Conservation (phyloP, 2,329 filamentous ascomycete genomes). For the Rugonectria rugulosa region DNA sequence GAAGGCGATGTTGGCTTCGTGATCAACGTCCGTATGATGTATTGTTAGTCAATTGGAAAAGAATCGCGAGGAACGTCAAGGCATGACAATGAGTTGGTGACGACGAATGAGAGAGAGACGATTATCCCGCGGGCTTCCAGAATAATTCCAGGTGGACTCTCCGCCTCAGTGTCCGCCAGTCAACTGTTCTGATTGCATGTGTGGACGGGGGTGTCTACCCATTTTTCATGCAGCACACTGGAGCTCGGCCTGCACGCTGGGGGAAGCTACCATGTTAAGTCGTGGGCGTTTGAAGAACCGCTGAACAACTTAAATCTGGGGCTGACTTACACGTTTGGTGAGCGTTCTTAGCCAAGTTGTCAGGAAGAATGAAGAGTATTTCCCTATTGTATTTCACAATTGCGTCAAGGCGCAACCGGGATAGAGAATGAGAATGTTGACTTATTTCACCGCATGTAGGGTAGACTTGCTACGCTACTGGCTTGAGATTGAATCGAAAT, state of each 20-base stretch:
- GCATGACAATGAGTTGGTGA: no score
- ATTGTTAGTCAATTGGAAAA: conserved; percentile 20
- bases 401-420: not conserved
- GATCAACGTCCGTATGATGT: conserved; percentile 20
- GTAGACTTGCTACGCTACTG: not conserved
- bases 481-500: not conserved
- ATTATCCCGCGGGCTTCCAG: conserved; percentile 35
- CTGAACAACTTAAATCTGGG: conserved; percentile 1
- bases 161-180: conserved; percentile 14
- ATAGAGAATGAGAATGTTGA: not conserved
- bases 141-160: conserved; percentile 36
- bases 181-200: conserved; percentile 24
- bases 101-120: no score
- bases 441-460: not conserved
- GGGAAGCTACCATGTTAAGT: not conserved
- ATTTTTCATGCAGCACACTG: conserved; percentile 14
- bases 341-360: not conserved
- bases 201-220: conserved; percentile 15
- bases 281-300: conserved; percentile 5
- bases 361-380: no score
- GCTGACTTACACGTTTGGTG: conserved; percentile 1
- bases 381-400: not conserved
- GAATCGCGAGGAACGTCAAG: conserved; percentile 9
- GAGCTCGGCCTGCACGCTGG: conserved; percentile 18
- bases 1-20: conserved; percentile 27